These are phyloP conservation scores for Citrus medica DNA, from an alignment of 345 rosid species.

Conservation along the genomic window DNA sequence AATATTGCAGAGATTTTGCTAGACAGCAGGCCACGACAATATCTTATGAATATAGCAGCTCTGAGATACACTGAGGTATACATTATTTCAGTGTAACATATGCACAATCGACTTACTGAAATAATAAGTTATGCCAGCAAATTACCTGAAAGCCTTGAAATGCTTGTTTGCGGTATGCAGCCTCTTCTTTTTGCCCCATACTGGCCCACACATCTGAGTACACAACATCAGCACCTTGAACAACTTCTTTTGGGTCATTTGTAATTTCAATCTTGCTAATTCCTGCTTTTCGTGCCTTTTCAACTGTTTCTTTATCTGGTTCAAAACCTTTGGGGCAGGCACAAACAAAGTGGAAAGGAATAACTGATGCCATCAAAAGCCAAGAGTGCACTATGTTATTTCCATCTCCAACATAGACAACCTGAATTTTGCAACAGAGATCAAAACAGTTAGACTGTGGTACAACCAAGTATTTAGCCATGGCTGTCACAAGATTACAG, in stretches of 20 bases:
- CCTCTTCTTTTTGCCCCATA: slow-evolving; percentile 98
- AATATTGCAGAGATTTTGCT: neutral
- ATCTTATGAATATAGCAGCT: neutral
- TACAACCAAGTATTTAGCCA: slow-evolving; percentile 2
- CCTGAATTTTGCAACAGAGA: slow-evolving; percentile 40
- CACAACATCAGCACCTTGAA: slow-evolving; percentile 90
- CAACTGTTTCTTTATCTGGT: slow-evolving; percentile 73
- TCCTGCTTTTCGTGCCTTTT: slow-evolving; percentile 71
- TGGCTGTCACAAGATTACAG: neutral
- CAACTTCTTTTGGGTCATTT: slow-evolving; percentile 86
- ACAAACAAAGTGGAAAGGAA: slow-evolving; percentile 95
- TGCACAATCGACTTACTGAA: neutral
- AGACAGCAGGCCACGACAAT: neutral
- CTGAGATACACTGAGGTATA: neutral
- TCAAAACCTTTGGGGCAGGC: slow-evolving; percentile 90
- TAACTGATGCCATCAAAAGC: slow-evolving; percentile 81
- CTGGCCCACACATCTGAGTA: slow-evolving; percentile 99
- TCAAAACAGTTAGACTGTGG: slow-evolving; percentile 2
- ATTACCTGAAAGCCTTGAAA: slow-evolving; percentile 93
- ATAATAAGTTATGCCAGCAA: neutral
- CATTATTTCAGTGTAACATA: neutral
- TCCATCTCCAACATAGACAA: slow-evolving; percentile 96
- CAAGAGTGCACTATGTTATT: slow-evolving; percentile 96
- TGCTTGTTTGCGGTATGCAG: slow-evolving; percentile 68
- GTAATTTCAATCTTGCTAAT: slow-evolving; percentile 88